Conservation (phyloP, 768 basidiomycete species). For the Amanita muscaria region DNA sequence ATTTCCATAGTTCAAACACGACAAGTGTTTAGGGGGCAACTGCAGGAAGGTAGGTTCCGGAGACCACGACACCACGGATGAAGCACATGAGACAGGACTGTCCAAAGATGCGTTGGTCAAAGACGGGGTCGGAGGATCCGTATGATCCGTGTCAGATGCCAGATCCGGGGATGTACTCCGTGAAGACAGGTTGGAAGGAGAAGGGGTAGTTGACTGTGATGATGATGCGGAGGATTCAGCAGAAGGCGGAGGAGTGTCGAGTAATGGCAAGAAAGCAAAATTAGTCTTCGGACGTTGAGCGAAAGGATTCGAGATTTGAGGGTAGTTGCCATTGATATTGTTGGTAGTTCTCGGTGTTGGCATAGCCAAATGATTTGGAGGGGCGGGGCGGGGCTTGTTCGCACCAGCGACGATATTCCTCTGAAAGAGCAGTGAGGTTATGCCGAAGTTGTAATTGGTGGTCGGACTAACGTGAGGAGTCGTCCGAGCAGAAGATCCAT, state of each 20-base stretch:
- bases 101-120: slow-evolving; percentile 29
- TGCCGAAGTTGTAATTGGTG: slow-evolving; percentile 10
- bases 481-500: slow-evolving; percentile 6
- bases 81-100: slow-evolving; percentile 27
- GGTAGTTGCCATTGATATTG: background rate
- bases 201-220: slow-evolving; percentile 14
- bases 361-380: no score
- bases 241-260: slow-evolving; percentile 28
- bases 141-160: slow-evolving; percentile 21
- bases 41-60: slow-evolving; percentile 24
- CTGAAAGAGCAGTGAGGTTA: slow-evolving; percentile 10
- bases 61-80: slow-evolving; percentile 24
- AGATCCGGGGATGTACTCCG: slow-evolving; percentile 15
- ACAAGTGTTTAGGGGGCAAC: slow-evolving; percentile 14
- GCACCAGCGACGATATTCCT: background rate
- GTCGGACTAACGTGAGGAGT: slow-evolving; percentile 10
- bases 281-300: slow-evolving; percentile 10
- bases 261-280: slow-evolving; percentile 23
- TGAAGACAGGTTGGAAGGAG: slow-evolving; percentile 11
- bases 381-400: no score
- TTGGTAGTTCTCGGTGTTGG: no score
- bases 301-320: slow-evolving; percentile 2
- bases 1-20: background rate
- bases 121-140: slow-evolving; percentile 29
- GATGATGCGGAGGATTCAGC: no score